Evolutionary conservation across 129 eudicot species (phyloP), one percentile per base, ranked within the genome.

Genomic region (Centella asiatica): DNA sequence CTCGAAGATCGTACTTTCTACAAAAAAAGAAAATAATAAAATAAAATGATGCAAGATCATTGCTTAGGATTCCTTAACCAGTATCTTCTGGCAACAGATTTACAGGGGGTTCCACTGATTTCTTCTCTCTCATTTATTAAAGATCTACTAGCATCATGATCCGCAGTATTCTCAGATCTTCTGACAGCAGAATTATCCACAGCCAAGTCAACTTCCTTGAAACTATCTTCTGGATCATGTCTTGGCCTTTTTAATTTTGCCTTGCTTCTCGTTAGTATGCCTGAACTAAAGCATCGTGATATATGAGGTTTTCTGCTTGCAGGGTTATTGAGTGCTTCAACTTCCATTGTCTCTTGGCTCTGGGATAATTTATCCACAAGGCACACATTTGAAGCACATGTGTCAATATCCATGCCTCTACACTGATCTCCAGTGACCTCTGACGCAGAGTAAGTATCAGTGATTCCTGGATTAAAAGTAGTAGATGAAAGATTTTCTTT

Each of bases 191-290:
- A n/a, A 37, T 57, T 20, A 8, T 57, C 45, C 32, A 37, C 44
- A 2, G 62, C 5, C 4, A 33, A 25, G 6, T 57, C 44, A 57
- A 20, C 13, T 32, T n/a, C 27, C 24, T 0, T n/a, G 11, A 23
- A n/a, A n/a, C n/a, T 19, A 57, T 57, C 62, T 39, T 57, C 28
- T 3, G 62, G 28, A n/a, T 34, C 45, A 19, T 4, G 33, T 19
- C 62, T 20, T 14, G 34, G 36, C 11, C 22, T 57, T n/a, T 32
- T 34, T 12, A 20, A 57, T 57, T 8, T 57, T 19, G 62, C 18
- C 36, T 19, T 57, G 62, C 62, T 19, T 57, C 62, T 57, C 5
- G 62, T 57, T 26, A 33, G 19, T 32, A 57, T 6, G 34, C 62
- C 62, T 32, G 27, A 0, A 24, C 62, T 11, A 33, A 14, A n/a